These are phyloP conservation scores for Rhizophlyctis rosea DNA, from an alignment of 192 early-diverging fungal species.

Conservation along the genomic window DNA sequence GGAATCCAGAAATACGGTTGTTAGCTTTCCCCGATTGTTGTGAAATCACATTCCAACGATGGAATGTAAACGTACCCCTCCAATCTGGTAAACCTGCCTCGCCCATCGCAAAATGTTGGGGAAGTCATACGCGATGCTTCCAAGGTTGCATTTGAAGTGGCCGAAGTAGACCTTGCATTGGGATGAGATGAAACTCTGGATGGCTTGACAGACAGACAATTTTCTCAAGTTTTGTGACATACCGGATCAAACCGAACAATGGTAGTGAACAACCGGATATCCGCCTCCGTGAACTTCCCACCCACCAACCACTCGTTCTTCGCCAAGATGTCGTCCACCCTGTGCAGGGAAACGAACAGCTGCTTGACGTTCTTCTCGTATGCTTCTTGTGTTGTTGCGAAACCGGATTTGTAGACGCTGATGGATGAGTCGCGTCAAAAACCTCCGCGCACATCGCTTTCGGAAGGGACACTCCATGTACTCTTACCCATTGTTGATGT, in stretches of 20 bases:
- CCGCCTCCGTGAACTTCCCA: constrained; percentile 84
- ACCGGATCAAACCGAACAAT: constrained; percentile 93
- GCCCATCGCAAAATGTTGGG: constrained; percentile 86
- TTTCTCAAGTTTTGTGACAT: neutral
- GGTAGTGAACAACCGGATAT: constrained; percentile 92
- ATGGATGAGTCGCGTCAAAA: neutral
- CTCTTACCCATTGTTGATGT: constrained; percentile 82
- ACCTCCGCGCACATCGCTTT: neutral
- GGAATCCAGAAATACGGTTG: no score
- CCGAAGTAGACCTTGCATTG: constrained; percentile 60
- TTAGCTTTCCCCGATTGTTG: no score
- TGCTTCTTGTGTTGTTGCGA: constrained; percentile 81
- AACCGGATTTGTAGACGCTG: constrained; percentile 87
- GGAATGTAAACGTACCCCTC: constrained; percentile 48
- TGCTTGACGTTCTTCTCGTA: constrained; percentile 73
- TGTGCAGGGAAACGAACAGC: constrained; percentile 76
- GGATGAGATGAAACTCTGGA: neutral
- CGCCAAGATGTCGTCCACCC: constrained; percentile 76
- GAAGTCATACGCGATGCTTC: constrained; percentile 81
- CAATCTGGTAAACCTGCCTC: constrained; percentile 77
- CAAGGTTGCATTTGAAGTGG: constrained; percentile 94
- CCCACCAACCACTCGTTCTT: constrained; percentile 76
- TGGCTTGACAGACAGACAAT: neutral
- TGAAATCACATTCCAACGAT: no score
- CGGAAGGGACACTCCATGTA: neutral